Evolutionary conservation across 164 flowering plant species (phyloP), one percentile per base, ranked within the genome.

Genomic region (Annona cherimola): DNA sequence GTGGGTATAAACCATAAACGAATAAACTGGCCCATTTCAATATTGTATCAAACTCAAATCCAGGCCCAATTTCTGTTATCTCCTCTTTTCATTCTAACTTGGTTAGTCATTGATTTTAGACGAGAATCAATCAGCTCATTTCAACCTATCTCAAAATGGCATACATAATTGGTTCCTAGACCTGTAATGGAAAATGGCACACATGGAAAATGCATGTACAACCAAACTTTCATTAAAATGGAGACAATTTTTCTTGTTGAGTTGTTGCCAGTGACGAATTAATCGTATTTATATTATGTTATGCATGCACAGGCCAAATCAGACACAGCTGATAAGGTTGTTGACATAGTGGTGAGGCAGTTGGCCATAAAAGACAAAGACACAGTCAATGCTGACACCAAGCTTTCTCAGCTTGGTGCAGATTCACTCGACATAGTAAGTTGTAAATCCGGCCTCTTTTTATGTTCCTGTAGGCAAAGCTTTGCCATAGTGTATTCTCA

Each of bases 341-440:
- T 81, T 74, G 81, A 76, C 12, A 83, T 85, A 16, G 88, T 85
- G 66, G 79, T 71, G 76, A 82, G 79, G 59, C 88, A 85, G 54
- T 77, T 85, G 69, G 86, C 86, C 18, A 66, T 83, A 42, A 77
- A 81, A 4, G 76, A 62, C 12, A 83, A 76, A 18, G 70, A 80
- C 46, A 42, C 80, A 1, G 79, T 85, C 61, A 71, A 74, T 18
- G 83, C 79, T 1, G 82, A 80, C 11, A 81, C 88, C 19, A 85
- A 75, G 65, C 83, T 85, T 44, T 50, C 78, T 43, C 69, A 78
- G 2, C 88, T 85, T 70, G 88, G 88, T 46, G 88, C 88, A 61
- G 88, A 85, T 78, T 85, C 88, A 61, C 85, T 85, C 44, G 88
- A 85, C 66, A 85, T 86, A 78, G 88, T 85, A 83, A 16, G 40